These are phyloP conservation scores for Carex cristatella DNA, from an alignment of 176 grass and related monocot species.

Conservation along the genomic window DNA sequence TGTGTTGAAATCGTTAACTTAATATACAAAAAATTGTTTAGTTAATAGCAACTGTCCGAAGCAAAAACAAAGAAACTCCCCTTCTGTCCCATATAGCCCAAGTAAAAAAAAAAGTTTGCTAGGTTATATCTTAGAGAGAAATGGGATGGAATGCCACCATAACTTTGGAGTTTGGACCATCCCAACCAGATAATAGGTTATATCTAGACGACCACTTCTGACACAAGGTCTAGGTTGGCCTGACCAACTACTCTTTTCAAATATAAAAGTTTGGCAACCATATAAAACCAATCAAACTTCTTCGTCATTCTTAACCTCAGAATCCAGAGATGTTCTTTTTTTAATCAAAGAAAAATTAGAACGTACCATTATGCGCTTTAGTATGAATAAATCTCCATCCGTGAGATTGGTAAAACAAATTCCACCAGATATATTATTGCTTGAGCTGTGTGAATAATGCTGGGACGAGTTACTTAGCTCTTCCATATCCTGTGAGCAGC, in stretches of 20 bases:
- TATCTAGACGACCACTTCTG: not conserved
- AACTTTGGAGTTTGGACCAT: not conserved
- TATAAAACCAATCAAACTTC: not conserved
- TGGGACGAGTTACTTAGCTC: slow-evolving; percentile 28
- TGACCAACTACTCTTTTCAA: not conserved
- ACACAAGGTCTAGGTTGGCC: not conserved
- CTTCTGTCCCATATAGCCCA: too few relatives aligned
- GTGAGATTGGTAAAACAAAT: slow-evolving; percentile 35
- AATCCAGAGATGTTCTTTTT: not conserved
- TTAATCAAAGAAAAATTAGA: not conserved
- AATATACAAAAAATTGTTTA: too few relatives aligned
- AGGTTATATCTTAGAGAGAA: too few relatives aligned
- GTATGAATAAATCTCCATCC: slow-evolving; percentile 85
- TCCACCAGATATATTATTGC: slow-evolving; percentile 27
- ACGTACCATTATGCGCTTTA: slow-evolving; percentile 98
- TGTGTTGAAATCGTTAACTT: too few relatives aligned
- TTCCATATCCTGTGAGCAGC: slow-evolving; percentile 65
- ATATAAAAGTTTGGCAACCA: not conserved
- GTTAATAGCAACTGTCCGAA: too few relatives aligned
- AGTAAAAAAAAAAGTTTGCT: too few relatives aligned
- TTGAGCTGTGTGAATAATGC: slow-evolving; percentile 46
- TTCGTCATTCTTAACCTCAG: not conserved
- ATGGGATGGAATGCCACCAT: not conserved
- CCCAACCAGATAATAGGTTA: not conserved
- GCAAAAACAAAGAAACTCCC: too few relatives aligned